Evolutionary conservation across 2,329 filamentous ascomycete genomes (phyloP), one percentile per base, ranked within the genome.

Genomic region (Pestalotiopsis sp.): DNA sequence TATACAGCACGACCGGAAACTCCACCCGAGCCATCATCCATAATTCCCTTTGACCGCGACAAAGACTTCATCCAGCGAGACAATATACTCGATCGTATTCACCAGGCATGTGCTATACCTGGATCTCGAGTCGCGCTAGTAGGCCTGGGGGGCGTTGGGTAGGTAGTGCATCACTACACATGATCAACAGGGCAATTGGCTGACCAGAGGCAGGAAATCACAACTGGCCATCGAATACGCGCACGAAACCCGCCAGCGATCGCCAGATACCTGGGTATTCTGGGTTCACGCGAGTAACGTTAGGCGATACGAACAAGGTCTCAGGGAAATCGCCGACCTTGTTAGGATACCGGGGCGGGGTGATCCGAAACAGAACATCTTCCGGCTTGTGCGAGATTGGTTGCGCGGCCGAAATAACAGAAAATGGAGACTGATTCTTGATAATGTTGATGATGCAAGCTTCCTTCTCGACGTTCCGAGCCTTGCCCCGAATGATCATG

Each of bases 341-440:
- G 73, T 76, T 41, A 72, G 73, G 1, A 72, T 82, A 0, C 61
- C 71, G 1, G 75, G 74, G 0, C 69, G 77, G 5, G 66, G 79
- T 3, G 66, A 59, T 23, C 3, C 57, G 3, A 23, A 36, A 17
- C 5, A 36, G 2, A 31, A 59, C 13, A 59, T 59, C 5, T 70
- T 73, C 0, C 63, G 68, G 20, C 72, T 77, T 1, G 76, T 82
- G 1, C 70, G 71, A 56, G 39, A 45, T 23, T 83, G 78, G 80
- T 72, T 82, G 5, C 74, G 71, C 1, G 72, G 76, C 31, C 70
- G 75, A 60, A 74, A 77, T 52, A 52, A 9, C 6, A 74, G 75
- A 20, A 69, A 56, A 59, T 83, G 80, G 81, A 17, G 77, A 14
- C 71, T 82, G 38, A 70, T 82, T 60, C 73, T 83, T 23, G 80